phyloP scores from a whole-genome alignment of 768 basidiomycete species.

The Agrocybe pediades region DNA sequence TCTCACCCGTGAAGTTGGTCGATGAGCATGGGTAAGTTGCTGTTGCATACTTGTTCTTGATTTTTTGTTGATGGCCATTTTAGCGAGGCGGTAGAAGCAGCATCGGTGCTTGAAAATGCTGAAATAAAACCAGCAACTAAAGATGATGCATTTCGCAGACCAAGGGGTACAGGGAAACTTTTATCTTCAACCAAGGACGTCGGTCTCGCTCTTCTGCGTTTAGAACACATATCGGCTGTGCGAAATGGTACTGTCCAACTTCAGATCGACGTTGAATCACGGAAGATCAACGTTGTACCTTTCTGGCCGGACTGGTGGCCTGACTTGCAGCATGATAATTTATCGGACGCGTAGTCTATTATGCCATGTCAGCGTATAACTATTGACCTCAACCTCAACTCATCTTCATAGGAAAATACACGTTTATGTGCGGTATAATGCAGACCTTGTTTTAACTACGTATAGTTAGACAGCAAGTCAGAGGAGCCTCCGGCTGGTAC shows the following conservation, averaged over 20 bases:
- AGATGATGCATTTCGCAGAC: slow-evolving; percentile 22
- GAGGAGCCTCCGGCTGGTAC: no score
- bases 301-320: slow-evolving; percentile 77
- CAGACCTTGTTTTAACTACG: no score
- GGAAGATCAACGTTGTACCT: slow-evolving; percentile 50
- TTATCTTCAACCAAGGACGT: slow-evolving; percentile 59
- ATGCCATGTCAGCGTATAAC: no score
- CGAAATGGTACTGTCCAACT: slow-evolving; percentile 48
- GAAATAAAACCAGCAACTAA: slow-evolving; percentile 34
- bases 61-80: background rate
- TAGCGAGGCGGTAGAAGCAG: slow-evolving; percentile 14
- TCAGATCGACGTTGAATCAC: slow-evolving; percentile 34
- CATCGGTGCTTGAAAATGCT: slow-evolving; percentile 29
- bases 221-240: slow-evolving; percentile 69
- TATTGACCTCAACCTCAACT: no score
- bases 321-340: slow-evolving; percentile 17
- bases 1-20: slow-evolving; percentile 75
- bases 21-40: slow-evolving; percentile 34
- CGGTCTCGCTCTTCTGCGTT: slow-evolving; percentile 78
- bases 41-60: slow-evolving; percentile 11
- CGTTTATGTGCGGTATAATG: no score
- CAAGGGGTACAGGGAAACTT: slow-evolving; percentile 76
- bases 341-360: background rate
- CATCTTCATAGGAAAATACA: no score
- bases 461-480: no score